Conservation (phyloP, 768 basidiomycete genomes). For the Sarcodon sp. region DNA sequence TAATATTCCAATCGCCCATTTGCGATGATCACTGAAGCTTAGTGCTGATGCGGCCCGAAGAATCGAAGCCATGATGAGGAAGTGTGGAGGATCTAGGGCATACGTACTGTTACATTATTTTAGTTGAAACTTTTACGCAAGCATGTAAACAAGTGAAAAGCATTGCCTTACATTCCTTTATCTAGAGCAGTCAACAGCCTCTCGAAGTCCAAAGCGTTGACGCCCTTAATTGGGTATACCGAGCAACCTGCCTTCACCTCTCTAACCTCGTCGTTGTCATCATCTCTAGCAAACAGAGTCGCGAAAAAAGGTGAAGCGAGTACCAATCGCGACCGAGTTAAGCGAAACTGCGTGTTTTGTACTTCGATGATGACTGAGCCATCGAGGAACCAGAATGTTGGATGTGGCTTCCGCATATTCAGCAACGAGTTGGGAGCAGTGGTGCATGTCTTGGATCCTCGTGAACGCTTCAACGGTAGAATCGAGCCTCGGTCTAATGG, state of each 20-base stretch:
- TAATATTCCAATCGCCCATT: slow-evolving; percentile 17
- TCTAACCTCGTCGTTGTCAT: neutral
- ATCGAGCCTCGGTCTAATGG: too few relatives aligned
- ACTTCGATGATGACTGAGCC: slow-evolving; percentile 22
- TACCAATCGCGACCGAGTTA: slow-evolving; percentile 22
- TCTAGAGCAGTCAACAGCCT: slow-evolving; percentile 19
- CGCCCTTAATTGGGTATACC: slow-evolving; percentile 12
- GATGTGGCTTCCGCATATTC: slow-evolving; percentile 1
- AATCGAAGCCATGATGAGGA: slow-evolving; percentile 17
- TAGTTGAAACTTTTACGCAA: neutral
- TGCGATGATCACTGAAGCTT: slow-evolving; percentile 15
- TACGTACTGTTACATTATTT: slow-evolving; percentile 10
- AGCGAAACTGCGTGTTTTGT: slow-evolving; percentile 19
- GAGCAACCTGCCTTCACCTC: slow-evolving; percentile 8
- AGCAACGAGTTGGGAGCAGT: too few relatives aligned
- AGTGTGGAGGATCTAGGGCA: slow-evolving; percentile 13
- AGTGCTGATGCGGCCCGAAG: slow-evolving; percentile 23
- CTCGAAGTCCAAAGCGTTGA: slow-evolving; percentile 20
- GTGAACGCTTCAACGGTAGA: too few relatives aligned
- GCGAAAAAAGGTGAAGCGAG: slow-evolving; percentile 21
- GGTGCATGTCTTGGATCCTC: too few relatives aligned
- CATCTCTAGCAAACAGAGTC: slow-evolving; percentile 8
- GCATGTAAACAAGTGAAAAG: neutral
- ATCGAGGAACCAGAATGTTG: slow-evolving; percentile 20
- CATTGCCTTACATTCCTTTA: slow-evolving; percentile 17